A percentile compares a stretch with the other conserved stretches of the same genome.
Evolutionary conservation across 768 basidiomycete genomes (phyloP).

Genomic region (Terana coerulea): DNA sequence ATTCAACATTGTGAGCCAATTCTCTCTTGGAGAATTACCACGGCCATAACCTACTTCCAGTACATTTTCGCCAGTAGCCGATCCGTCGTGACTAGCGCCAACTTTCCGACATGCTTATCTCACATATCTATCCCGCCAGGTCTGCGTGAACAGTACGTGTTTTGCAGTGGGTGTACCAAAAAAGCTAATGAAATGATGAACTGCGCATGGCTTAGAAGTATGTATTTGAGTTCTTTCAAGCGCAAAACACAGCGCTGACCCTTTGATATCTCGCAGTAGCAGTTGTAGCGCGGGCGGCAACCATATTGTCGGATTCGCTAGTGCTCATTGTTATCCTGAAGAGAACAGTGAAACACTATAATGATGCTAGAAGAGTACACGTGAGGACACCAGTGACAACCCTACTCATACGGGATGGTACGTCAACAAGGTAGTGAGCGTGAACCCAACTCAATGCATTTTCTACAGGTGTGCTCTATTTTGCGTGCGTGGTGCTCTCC

Average conservation of each 20-base stretch:
- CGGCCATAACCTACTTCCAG: background rate
- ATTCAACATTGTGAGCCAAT: conserved; percentile 1
- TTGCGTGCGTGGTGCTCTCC: background rate
- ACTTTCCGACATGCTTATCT: background rate
- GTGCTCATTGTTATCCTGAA: conserved; percentile 1
- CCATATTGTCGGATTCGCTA: conserved; percentile 3
- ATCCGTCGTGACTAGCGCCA: background rate
- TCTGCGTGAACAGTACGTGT: too few species aligned
- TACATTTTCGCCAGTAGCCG: conserved; percentile 1
- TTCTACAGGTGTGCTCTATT: background rate
- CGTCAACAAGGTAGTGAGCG: background rate
- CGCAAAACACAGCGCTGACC: background rate
- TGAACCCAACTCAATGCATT: background rate
- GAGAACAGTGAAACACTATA: background rate
- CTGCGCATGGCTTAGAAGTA: conserved; percentile 1
- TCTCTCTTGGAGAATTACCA: background rate
- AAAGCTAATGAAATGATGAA: background rate
- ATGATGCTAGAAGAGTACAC: background rate
- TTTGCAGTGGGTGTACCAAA: too few species aligned
- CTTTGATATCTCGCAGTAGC: background rate
- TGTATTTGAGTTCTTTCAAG: background rate
- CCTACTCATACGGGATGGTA: conserved; percentile 6
- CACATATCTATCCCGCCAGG: background rate
- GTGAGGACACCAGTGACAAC: background rate
- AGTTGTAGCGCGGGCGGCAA: background rate